These are phyloP conservation scores for Apiospora arundinis DNA, from an alignment of 2,329 filamentous ascomycete species.

Conservation along the genomic window DNA sequence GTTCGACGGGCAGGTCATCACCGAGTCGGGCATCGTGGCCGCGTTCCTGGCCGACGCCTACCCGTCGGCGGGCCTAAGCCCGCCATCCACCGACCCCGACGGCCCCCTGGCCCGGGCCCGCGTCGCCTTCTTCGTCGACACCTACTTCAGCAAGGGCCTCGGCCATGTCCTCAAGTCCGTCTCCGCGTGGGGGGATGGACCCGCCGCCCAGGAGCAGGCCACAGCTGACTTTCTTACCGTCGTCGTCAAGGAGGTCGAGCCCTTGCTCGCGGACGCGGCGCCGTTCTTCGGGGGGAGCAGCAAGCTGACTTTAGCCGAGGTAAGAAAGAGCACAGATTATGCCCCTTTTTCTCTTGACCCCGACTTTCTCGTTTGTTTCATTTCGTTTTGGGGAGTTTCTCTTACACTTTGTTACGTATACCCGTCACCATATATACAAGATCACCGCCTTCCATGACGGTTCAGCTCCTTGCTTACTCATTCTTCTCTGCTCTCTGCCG, in stretches of 20 bases:
- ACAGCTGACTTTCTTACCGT: neutral
- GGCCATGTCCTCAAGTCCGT: constrained; percentile 13
- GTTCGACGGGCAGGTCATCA: constrained; percentile 23
- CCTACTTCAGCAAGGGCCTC: constrained; percentile 26
- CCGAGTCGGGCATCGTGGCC: constrained; percentile 26
- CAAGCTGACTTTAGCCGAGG: constrained; percentile 26
- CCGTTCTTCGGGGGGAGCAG: constrained; percentile 26
- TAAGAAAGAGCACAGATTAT: neutral
- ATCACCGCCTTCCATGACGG: neutral
- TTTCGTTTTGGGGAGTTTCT: neutral
- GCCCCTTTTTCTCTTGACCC: neutral
- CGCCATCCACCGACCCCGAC: constrained; percentile 16
- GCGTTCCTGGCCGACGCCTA: constrained; percentile 25
- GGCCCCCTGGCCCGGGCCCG: constrained; percentile 23
- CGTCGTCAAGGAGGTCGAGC: constrained; percentile 26
- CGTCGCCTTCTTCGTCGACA: constrained; percentile 26
- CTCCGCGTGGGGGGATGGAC: neutral
- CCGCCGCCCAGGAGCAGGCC: neutral
- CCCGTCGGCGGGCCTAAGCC: constrained; percentile 20
- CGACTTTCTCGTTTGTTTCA: neutral
- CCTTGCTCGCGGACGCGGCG: constrained; percentile 23
- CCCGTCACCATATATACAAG: no score
- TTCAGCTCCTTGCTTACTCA: neutral
- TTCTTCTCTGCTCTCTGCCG: neutral
- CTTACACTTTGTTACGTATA: no score